Evolutionary conservation across 148 eudicot genomes (phyloP), one percentile per base, ranked within the genome.

Genomic region (Chenopodium berlandieri): DNA sequence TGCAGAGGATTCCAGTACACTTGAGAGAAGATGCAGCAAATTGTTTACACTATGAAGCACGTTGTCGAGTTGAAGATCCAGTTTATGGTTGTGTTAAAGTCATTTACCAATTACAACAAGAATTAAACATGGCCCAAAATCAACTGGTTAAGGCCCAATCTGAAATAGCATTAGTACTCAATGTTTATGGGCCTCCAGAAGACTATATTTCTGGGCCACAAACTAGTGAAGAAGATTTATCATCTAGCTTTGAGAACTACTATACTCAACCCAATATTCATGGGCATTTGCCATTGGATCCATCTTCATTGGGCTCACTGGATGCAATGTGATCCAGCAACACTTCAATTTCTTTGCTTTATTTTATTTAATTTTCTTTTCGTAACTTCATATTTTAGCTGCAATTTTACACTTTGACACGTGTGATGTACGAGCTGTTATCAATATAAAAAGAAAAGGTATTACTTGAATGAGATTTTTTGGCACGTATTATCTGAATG

Each of bases 61-160:
- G 82, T 10, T 80, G 84, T 44, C 27, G 91, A 56, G 67, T 60
- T 3, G 13, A 84, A 58, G 84, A 88, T 62, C 89, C 89, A 8
- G 87, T 88, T 7, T 88, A 90, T 17, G 89, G 92, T 7, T 83
- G 86, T 69, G 87, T 76, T 17, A 86, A 83, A 76, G 54, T 82
- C 62, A 78, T 90, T 14, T 54, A 81, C 8, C 22, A 40, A 13
- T 71, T 90, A 47, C 82, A 84, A 12, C 80, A 82, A 67, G 75
- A 87, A 40, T 70, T 89, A 40, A 23, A 75, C 2, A 17, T 30
- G 9, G 84, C 82, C 22, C 76, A 80, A 40, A 68, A 56, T 6
- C 82, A 88, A 82, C 52, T 90, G 7, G 83, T 85, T 4, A 86
- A 84, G 82, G 69, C 80, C 10, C 92, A 84, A 82, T 83, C 88